Evolutionary conservation across 192 early-diverging fungal species (phyloP).

Genomic region (Coemansia sp.): DNA sequence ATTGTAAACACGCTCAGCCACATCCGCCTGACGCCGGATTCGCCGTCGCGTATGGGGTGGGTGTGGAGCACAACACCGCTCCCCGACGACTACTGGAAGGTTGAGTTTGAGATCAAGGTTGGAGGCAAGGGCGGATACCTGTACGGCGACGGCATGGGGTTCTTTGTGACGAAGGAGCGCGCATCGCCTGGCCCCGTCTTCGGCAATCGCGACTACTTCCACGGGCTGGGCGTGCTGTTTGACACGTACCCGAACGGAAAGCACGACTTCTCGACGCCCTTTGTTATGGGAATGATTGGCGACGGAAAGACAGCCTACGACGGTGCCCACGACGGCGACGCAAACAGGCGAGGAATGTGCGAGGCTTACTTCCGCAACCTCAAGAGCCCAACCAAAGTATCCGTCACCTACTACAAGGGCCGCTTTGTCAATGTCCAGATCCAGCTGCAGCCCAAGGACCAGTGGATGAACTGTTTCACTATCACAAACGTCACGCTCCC

Average conservation of each 20-base stretch:
- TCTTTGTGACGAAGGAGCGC: conserved; percentile 87
- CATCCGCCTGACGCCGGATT: conserved; percentile 84
- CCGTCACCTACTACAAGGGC: conserved; percentile 75
- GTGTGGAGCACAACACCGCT: conserved; percentile 65
- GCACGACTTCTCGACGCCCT: conserved; percentile 73
- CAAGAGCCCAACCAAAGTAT: conserved; percentile 60
- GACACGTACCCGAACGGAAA: conserved; percentile 92
- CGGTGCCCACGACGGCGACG: conserved; percentile 77
- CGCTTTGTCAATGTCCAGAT: conserved; percentile 55
- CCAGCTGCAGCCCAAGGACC: conserved; percentile 59
- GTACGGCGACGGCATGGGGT: conserved; percentile 94
- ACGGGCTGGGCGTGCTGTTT: conserved; percentile 93
- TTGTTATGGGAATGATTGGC: conserved; percentile 90
- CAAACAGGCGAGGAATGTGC: conserved; percentile 66
- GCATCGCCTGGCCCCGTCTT: conserved; percentile 77
- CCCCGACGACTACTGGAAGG: conserved; percentile 56
- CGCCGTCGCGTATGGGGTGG: conserved; percentile 75
- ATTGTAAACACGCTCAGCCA: conserved; percentile 84
- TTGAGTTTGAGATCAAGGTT: conserved; percentile 94
- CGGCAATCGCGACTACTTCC: conserved; percentile 84
- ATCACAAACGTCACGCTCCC: conserved; percentile 78
- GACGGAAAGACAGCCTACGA: conserved; percentile 90
- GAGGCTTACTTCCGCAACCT: conserved; percentile 78
- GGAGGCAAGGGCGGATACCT: conserved; percentile 71
- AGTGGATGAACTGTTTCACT: conserved; percentile 85